Evolutionary conservation across 345 rosid genomes (phyloP).

Genomic region (Hibiscus mutabilis): DNA sequence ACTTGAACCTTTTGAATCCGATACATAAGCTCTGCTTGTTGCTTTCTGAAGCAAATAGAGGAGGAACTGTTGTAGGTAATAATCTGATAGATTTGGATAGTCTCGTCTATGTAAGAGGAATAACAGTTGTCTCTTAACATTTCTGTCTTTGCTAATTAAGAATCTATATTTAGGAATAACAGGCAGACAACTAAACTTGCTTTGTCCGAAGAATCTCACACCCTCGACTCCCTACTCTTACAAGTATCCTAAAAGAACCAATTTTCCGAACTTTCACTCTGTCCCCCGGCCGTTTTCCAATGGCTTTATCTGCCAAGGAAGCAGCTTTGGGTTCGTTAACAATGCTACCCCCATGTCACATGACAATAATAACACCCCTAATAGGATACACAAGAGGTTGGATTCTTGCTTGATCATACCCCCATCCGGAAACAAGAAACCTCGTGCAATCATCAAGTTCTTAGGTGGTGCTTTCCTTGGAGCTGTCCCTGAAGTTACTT

Average conservation of each 20-base stretch:
- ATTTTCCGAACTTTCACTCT: not conserved
- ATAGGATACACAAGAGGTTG: slow-evolving; percentile 39
- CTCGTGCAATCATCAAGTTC: slow-evolving; percentile 74
- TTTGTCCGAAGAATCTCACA: not conserved
- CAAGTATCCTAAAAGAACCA: not conserved
- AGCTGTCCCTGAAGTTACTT: slow-evolving; percentile 86
- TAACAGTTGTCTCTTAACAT: no score
- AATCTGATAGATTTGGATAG: no score
- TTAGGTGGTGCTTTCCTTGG: slow-evolving; percentile 88
- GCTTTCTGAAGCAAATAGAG: no score
- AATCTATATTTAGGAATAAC: no score
- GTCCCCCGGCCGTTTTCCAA: slow-evolving; percentile 6
- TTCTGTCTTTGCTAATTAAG: no score
- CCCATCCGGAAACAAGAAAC: slow-evolving; percentile 43
- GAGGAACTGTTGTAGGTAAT: no score
- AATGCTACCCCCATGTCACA: not conserved
- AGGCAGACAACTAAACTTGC: not conserved
- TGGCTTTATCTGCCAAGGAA: slow-evolving; percentile 29
- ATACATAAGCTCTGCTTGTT: no score
- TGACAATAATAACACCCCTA: slow-evolving; percentile 5
- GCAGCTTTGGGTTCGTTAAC: slow-evolving; percentile 10
- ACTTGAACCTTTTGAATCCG: no score
- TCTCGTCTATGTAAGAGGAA: no score
- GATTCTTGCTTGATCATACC: slow-evolving; percentile 64
- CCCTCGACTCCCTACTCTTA: not conserved